A percentile compares a stretch with the other conserved stretches of the same genome.
Evolutionary conservation across 371 early-diverging fungal genomes (phyloP).

Genomic region (Syncephalastrum sp.): DNA sequence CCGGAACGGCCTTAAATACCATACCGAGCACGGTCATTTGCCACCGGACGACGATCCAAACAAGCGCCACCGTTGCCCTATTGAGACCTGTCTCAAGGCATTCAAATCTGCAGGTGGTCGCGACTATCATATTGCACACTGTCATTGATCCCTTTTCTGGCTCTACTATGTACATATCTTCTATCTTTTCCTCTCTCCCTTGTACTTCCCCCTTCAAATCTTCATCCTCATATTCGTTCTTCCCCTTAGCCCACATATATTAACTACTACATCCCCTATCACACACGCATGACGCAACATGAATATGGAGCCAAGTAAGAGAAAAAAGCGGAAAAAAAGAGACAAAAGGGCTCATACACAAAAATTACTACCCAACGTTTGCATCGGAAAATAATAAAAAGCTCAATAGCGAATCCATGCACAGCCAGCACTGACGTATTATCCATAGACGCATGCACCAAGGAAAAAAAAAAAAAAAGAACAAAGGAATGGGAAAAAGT

Average conservation of each 20-base stretch:
- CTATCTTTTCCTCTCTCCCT: not conserved
- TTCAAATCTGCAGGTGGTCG: conserved; percentile 89
- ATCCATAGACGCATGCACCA: too few relatives aligned
- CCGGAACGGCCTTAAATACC: conserved; percentile 96
- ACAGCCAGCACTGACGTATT: too few relatives aligned
- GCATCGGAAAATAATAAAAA: too few relatives aligned
- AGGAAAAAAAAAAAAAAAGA: too few relatives aligned
- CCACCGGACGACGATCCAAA: conserved; percentile 45
- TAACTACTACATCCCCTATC: too few relatives aligned
- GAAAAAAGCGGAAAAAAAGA: not conserved
- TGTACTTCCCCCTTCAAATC: not conserved
- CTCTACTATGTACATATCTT: conserved; percentile 2
- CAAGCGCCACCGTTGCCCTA: conserved; percentile 67
- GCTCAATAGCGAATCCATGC: too few relatives aligned
- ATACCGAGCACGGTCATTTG: conserved; percentile 81
- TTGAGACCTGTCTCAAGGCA: conserved; percentile 25
- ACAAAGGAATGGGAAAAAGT: too few relatives aligned
- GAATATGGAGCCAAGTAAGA: too few relatives aligned
- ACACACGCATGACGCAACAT: too few relatives aligned
- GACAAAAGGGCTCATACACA: conserved; percentile 1
- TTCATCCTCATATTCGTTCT: too few relatives aligned
- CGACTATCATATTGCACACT: conserved; percentile 90
- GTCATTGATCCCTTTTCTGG: conserved; percentile 23
- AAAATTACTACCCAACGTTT: too few relatives aligned
- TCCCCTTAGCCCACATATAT: too few relatives aligned